phyloP scores from a whole-genome alignment of 1,284 basidiomycete species.

The Heterobasidion occidentale region DNA sequence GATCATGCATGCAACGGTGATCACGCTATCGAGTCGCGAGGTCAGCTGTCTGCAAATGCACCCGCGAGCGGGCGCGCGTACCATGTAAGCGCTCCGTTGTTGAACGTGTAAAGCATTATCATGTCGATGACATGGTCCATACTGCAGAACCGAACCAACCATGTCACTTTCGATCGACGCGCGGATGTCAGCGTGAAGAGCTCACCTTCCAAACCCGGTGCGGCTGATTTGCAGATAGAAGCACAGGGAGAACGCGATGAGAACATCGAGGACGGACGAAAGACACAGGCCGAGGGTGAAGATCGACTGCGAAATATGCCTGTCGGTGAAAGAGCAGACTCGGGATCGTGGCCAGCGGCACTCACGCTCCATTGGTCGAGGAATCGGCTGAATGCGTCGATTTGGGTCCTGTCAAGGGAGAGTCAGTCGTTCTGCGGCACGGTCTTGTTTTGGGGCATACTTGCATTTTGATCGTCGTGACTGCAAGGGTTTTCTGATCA shows the following conservation, averaged over 20 bases:
- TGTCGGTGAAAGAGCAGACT: neutral
- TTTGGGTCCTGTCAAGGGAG: neutral
- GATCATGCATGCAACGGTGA: slow-evolving; percentile 29
- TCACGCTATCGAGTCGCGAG: slow-evolving; percentile 19
- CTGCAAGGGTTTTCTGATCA: slow-evolving; percentile 4
- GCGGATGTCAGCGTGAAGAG: neutral
- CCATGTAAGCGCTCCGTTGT: slow-evolving; percentile 44
- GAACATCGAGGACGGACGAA: slow-evolving; percentile 37
- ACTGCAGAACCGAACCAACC: slow-evolving; percentile 15
- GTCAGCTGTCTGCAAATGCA: neutral
- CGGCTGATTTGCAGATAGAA: slow-evolving; percentile 32
- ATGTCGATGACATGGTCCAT: slow-evolving; percentile 42
- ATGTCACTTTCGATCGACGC: neutral
- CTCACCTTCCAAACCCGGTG: slow-evolving; percentile 17
- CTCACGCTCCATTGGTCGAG: neutral
- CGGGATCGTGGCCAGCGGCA: neutral
- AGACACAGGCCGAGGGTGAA: slow-evolving; percentile 44
- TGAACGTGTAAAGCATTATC: slow-evolving; percentile 44
- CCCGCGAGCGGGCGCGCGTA: slow-evolving; percentile 14
- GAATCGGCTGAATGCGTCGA: neutral
- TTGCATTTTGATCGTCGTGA: slow-evolving; percentile 32
- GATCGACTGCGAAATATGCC: slow-evolving; percentile 26
- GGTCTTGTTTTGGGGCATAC: neutral
- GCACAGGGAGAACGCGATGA: slow-evolving; percentile 38
- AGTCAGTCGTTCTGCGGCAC: neutral